phyloP scores from a whole-genome alignment of 2,329 filamentous ascomycete genomes.

The Apiospora malaysiana region DNA sequence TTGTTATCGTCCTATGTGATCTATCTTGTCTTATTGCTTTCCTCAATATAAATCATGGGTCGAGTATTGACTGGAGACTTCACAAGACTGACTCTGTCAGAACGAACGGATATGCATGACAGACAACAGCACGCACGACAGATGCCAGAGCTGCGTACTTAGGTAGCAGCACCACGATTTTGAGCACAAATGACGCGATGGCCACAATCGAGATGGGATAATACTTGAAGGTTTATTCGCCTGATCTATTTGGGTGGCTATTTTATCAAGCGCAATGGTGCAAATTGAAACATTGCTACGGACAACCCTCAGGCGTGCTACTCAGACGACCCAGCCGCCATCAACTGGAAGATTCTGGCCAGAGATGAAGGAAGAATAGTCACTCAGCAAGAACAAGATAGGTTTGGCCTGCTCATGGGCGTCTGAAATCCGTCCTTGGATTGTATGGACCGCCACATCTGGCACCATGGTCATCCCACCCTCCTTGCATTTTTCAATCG shows the following conservation, averaged over 20 bases:
- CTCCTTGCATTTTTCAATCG: not conserved
- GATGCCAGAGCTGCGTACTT: no score
- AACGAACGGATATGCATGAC: no score
- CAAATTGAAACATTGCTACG: not conserved
- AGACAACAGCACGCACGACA: no score
- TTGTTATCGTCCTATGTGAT: no score
- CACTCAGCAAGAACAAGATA: conserved; percentile 16
- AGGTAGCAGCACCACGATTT: no score
- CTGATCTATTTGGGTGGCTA: no score
- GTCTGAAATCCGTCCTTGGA: conserved; percentile 4
- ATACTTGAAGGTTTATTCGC: no score
- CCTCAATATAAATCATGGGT: no score
- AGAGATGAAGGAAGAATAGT: conserved; percentile 12
- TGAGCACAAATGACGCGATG: no score
- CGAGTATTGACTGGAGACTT: no score
- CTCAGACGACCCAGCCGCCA: conserved; percentile 19
- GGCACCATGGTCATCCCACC: not conserved
- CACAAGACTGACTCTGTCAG: not conserved
- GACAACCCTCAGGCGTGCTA: not conserved
- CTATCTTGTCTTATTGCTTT: not conserved
- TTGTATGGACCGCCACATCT: not conserved
- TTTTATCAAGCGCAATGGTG: not conserved
- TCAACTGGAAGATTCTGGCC: conserved; percentile 19
- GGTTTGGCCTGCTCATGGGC: conserved; percentile 15
- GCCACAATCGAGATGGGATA: no score